Evolutionary conservation across 495 filamentous ascomycete species (phyloP).

Genomic region (Melanomma pulvis-pyrius): DNA sequence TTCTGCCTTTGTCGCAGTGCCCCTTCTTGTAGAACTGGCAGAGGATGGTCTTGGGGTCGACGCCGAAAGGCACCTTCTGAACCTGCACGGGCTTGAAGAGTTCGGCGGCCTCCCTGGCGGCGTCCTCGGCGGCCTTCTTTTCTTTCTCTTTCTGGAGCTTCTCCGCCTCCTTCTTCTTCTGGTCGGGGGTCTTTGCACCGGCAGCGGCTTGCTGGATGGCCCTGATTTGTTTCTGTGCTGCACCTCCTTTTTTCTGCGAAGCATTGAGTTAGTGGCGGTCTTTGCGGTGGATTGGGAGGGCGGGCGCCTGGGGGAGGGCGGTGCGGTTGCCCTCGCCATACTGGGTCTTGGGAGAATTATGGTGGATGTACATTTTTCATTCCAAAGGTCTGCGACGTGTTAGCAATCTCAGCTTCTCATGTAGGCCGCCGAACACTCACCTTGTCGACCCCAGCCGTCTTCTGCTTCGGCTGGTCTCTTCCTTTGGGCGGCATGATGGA

Average conservation of each 20-base stretch:
- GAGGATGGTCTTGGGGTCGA: constrained; percentile 97
- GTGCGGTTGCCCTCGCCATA: neutral
- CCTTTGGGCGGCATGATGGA: constrained; percentile 91
- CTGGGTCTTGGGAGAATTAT: constrained; percentile 16
- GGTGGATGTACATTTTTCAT: constrained; percentile 84
- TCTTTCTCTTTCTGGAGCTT: constrained; percentile 82
- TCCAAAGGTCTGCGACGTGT: constrained; percentile 71
- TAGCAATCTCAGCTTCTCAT: constrained; percentile 35
- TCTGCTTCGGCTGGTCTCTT: constrained; percentile 70
- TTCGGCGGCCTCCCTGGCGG: constrained; percentile 74
- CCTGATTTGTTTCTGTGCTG: constrained; percentile 85
- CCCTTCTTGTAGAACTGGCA: constrained; percentile 97
- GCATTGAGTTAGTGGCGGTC: constrained; percentile 18
- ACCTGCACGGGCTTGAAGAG: constrained; percentile 93
- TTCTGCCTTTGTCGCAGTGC: constrained; percentile 90
- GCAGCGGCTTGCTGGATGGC: constrained; percentile 72
- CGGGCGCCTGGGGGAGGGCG: constrained; percentile 24
- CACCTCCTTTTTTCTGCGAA: constrained; percentile 83
- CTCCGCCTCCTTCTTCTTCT: constrained; percentile 88
- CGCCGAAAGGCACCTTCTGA: constrained; percentile 96
- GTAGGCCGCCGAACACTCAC: constrained; percentile 39
- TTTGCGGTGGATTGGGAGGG: constrained; percentile 8
- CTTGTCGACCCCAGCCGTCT: constrained; percentile 83
- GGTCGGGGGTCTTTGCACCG: constrained; percentile 73
- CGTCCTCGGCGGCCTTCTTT: constrained; percentile 82